Base-by-base conservation (phyloP, 805 yeast species). In the Sugiyamaella valdiviana region DNA sequence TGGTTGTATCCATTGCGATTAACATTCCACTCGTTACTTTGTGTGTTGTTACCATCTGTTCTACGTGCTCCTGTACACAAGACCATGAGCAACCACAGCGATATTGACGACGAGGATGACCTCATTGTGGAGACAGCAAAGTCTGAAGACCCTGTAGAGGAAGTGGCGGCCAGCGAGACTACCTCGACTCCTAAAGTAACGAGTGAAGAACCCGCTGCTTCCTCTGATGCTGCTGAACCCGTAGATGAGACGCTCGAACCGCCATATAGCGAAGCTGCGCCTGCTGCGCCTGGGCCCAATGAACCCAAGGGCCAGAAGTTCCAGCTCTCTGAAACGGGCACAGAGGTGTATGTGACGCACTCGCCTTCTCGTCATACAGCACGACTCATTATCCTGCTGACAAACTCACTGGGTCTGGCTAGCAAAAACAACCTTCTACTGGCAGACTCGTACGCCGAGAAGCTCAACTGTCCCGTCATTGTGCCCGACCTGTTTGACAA, bases 401-500 rank as follows among this genome's bases (percentile, higher is more conserved):
- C 67, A 12, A 63, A 63, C 50, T 62, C 64, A 10, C 55, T 63
- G 23, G 67, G 67, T 0, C 48, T 64, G 22, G 57, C 54, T n/a
- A 56, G 62, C 37, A 22, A 29, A 6, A 63, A 60, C 52, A 63
- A 63, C 44, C 53, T 57, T 44, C 50, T 51, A 15, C 45, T 61
- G 39, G 67, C 67, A 5, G 67, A 63, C 49, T 36, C 46, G n/a
- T 60, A 58, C 43, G 57, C 66, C 6, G 47, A 48, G 16, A 15
- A 48, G n/a, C 46, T 57, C 35, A 54, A 56, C 9, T 59, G 56
- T 36, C 58, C 64, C 22, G 65, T 63, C 6, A 59, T 63, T 15
- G 58, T 59, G 41, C 64, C 67, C 1, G 65, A 63, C 48, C 46
- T 64, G 20, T 64, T 64, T 45, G 62, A 55, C 15, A 44, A 42